These are phyloP conservation scores for Sarocladiaceae sp. DNA, from an alignment of 2,329 filamentous ascomycete genomes.

Conservation along the genomic window DNA sequence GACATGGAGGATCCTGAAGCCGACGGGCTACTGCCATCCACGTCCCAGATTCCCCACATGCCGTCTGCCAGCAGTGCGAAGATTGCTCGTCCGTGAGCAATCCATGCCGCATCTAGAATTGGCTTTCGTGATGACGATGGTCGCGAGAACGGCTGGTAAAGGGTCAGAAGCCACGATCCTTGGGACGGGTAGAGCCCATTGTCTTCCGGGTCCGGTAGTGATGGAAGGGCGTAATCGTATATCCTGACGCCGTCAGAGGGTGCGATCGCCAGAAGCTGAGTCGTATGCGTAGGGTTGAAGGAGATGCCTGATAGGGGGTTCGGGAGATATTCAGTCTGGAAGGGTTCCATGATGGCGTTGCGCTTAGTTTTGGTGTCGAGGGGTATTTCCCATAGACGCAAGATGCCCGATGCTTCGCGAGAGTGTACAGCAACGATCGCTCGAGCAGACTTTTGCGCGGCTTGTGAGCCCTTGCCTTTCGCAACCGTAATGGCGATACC, in stretches of 20 bases:
- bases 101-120: constrained; percentile 57
- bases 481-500: constrained; percentile 35
- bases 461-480: neutral
- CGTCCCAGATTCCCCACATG: constrained; percentile 63
- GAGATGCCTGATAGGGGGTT: constrained; percentile 48
- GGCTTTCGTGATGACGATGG: constrained; percentile 47
- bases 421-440: constrained; percentile 56
- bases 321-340: constrained; percentile 55
- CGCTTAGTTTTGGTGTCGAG: constrained; percentile 33
- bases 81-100: constrained; percentile 53
- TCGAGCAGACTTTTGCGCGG: constrained; percentile 36
- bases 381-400: constrained; percentile 53
- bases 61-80: constrained; percentile 55
- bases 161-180: constrained; percentile 58
- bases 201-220: constrained; percentile 45
- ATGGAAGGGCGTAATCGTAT: constrained; percentile 53
- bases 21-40: constrained; percentile 50
- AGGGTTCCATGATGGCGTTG: constrained; percentile 35
- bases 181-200: constrained; percentile 47
- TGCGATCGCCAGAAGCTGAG: constrained; percentile 52
- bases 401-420: constrained; percentile 50
- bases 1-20: constrained; percentile 35
- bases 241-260: constrained; percentile 51
- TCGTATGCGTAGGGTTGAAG: constrained; percentile 52
- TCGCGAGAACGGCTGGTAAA: constrained; percentile 51